phyloP scores from a whole-genome alignment of 768 basidiomycete species.

The Trametes elegans region DNA sequence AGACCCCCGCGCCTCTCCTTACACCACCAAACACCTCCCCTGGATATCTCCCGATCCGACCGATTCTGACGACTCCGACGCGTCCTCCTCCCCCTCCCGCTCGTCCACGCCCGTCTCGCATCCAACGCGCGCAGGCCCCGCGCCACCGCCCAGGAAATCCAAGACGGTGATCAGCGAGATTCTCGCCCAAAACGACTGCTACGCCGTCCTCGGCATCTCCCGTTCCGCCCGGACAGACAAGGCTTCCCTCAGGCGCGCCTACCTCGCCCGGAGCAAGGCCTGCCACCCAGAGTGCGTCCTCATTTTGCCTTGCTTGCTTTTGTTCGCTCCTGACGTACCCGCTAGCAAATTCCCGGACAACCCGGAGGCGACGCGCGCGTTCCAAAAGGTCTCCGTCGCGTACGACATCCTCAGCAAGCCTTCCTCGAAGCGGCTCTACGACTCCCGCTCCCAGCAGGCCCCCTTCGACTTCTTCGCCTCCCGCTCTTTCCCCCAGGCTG shows the following conservation, averaged over 20 bases:
- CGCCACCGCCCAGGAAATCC: conserved; percentile 20
- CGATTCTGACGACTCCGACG: conserved; percentile 21
- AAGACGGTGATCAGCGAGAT: conserved; percentile 48
- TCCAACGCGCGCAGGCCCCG: neutral
- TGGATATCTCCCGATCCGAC: conserved; percentile 28
- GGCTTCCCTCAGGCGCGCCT: conserved; percentile 66
- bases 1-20: conserved; percentile 34
- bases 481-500: conserved; percentile 54
- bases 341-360: conserved; percentile 76
- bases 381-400: conserved; percentile 83
- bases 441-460: conserved; percentile 45
- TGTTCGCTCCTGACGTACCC: neutral
- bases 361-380: conserved; percentile 76
- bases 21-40: conserved; percentile 25
- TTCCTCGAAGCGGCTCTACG: conserved; percentile 64
- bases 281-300: conserved; percentile 82
- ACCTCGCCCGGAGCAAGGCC: conserved; percentile 67
- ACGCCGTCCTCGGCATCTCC: conserved; percentile 66
- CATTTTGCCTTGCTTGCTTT: neutral
- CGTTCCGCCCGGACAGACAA: conserved; percentile 53
- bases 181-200: conserved; percentile 63
- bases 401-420: conserved; percentile 80
- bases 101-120: neutral
- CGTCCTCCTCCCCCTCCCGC: conserved; percentile 20
- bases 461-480: conserved; percentile 55